These are phyloP conservation scores for Tetrapisispora phaffii DNA, from an alignment of 805 yeast species.

Conservation along the genomic window DNA sequence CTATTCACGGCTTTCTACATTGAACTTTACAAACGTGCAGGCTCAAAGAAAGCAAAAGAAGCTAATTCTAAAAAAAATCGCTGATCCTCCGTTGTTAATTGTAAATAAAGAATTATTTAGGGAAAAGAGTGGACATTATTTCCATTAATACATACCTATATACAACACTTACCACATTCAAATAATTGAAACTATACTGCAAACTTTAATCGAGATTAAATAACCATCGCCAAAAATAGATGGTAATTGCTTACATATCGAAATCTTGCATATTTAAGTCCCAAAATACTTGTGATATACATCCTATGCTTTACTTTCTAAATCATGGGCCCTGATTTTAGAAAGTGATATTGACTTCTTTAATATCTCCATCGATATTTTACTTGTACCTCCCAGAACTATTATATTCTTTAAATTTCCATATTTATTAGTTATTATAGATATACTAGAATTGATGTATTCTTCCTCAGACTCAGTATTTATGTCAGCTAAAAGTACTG, in stretches of 20 bases:
- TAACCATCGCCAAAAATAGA: too few relatives aligned
- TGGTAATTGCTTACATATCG: too few relatives aligned
- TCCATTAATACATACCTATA: not conserved
- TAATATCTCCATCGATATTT: constrained; percentile 39
- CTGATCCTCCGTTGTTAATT: not conserved
- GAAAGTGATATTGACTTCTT: constrained; percentile 40
- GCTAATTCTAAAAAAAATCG: not conserved
- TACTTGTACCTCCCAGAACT: constrained; percentile 40
- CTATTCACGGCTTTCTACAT: constrained; percentile 70
- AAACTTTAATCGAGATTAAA: too few relatives aligned
- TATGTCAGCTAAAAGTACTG: constrained; percentile 57
- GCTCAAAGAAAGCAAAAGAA: constrained; percentile 32
- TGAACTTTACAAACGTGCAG: constrained; percentile 57
- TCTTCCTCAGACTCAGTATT: constrained; percentile 82
- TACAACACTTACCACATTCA: not conserved
- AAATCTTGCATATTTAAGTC: not conserved
- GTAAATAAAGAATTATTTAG: not conserved
- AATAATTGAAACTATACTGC: too few relatives aligned
- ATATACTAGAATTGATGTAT: constrained; percentile 43
- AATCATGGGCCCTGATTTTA: constrained; percentile 37
- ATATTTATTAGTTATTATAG: constrained; percentile 28
- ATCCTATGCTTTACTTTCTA: not conserved
- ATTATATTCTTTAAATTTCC: constrained; percentile 35
- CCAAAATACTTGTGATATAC: too few relatives aligned
- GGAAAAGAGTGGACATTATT: not conserved